phyloP scores from a whole-genome alignment of 2,329 filamentous ascomycete genomes.

The Monilinia fructicola region DNA sequence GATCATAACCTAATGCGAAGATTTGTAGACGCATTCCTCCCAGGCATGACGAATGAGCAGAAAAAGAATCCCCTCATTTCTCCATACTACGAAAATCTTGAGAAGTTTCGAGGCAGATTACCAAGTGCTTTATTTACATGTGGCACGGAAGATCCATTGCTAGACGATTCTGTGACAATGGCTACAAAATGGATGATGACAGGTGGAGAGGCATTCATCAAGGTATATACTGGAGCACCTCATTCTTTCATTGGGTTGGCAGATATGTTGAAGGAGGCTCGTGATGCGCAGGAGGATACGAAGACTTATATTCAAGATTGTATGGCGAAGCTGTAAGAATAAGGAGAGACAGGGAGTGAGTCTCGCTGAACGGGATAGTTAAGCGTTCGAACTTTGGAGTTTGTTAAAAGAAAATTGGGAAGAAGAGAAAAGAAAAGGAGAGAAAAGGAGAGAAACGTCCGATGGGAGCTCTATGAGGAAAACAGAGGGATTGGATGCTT shows the following conservation, averaged over 20 bases:
- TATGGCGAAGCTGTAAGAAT: constrained; percentile 18
- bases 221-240: constrained; percentile 53
- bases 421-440: not conserved
- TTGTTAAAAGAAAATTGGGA: not conserved
- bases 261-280: constrained; percentile 28
- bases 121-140: constrained; percentile 55
- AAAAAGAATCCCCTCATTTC: constrained; percentile 48
- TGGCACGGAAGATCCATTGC: constrained; percentile 54
- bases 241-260: constrained; percentile 49
- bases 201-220: constrained; percentile 52
- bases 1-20: constrained; percentile 47
- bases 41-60: constrained; percentile 44
- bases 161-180: constrained; percentile 56
- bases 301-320: constrained; percentile 28
- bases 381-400: not conserved
- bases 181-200: constrained; percentile 53
- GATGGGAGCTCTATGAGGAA: not conserved
- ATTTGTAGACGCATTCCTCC: constrained; percentile 49
- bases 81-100: constrained; percentile 52
- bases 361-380: not conserved
- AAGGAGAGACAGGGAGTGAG: not conserved
- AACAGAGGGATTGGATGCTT: not conserved
- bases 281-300: constrained; percentile 29
- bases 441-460: not conserved
- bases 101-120: constrained; percentile 41